Evolutionary conservation across 2,329 filamentous ascomycete genomes (phyloP), one percentile per base, ranked within the genome.

Genomic region (Trichocomaceae sp.): DNA sequence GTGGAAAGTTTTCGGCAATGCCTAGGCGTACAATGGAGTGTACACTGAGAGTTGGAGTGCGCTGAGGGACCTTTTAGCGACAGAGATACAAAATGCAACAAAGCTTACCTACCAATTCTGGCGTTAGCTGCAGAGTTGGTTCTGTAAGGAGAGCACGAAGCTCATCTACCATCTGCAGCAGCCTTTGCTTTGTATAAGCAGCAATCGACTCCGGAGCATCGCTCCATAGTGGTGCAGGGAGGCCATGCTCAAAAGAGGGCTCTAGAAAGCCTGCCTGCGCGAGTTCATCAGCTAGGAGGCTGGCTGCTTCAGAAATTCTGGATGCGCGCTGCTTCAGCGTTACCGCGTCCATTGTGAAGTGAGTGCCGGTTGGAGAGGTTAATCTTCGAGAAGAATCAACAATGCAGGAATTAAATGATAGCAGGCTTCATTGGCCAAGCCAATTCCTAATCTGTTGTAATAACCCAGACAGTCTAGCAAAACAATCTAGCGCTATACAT

Each of bases 211-310:
- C 46, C 12, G 54, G 53, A n/a, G 58, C 56, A 56, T 58, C 57
- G 26, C 39, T 54, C 31, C 50, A 42, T 19, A 58, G 54, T 17
- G 35, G 22, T 20, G 29, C 49, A 33, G 58, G 57, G 19, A 60
- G 54, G 44, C 58, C 58, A 26, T 54, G 56, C 50, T 58, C 57
- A 35, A 60, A 60, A 15, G 58, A 57, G 23, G 58, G 58, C 35
- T 60, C 58, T 8, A 50, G 53, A 5, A 58, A 41, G 23, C 48
- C 52, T n/a, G 44, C 45, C 8, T 22, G 46, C 35, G 58, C 41
- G 5, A 60, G 50, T 41, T 60, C 53, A 50, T 54, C 57, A 26
- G 23, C 23, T 26, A 26, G 23, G 4, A 41, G 37, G 37, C 10
- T 41, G 37, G 37, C 8, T 15, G 37, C 37, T 3, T 41, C 37